Conservation (phyloP, 2,329 filamentous ascomycete genomes). For the Drechslerella stenobrocha region DNA sequence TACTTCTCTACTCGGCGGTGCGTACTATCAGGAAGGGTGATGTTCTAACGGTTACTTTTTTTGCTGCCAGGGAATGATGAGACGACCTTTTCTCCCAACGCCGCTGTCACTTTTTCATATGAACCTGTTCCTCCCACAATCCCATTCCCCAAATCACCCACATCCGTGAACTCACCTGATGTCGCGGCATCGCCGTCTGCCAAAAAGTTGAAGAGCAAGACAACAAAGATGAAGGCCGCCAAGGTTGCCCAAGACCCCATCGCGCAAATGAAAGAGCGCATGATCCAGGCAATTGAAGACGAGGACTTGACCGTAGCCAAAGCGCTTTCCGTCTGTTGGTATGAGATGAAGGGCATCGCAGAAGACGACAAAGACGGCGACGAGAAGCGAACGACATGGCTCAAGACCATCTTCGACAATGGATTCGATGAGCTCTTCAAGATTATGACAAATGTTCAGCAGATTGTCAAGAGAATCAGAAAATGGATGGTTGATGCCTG, state of each 20-base stretch:
- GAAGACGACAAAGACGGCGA: conserved; percentile 39
- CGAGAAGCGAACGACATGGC: conserved; percentile 36
- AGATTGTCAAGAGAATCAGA: conserved; percentile 29
- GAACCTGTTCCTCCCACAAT: conserved; percentile 17
- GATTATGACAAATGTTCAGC: conserved; percentile 18
- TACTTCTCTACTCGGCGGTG: too few species aligned
- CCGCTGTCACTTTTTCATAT: conserved; percentile 29
- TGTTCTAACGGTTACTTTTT: neutral
- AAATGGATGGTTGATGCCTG: conserved; percentile 45
- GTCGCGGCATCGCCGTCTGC: conserved; percentile 4
- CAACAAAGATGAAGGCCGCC: neutral
- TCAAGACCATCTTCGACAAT: conserved; percentile 44
- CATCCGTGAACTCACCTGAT: conserved; percentile 26
- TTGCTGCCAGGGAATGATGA: conserved; percentile 24
- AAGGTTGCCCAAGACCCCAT: conserved; percentile 37
- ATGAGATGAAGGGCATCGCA: conserved; percentile 29
- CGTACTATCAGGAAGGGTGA: too few species aligned
- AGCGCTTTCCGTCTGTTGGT: conserved; percentile 16
- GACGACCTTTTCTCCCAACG: conserved; percentile 17
- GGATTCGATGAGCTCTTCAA: conserved; percentile 38
- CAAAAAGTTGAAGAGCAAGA: conserved; percentile 27
- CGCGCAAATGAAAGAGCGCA: conserved; percentile 35
- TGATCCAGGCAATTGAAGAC: conserved; percentile 37
- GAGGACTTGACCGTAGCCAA: conserved; percentile 21
- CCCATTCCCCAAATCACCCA: conserved; percentile 26